Base-by-base conservation (phyloP, 169 alveolate species). In the Eimeria zaria region DNA sequence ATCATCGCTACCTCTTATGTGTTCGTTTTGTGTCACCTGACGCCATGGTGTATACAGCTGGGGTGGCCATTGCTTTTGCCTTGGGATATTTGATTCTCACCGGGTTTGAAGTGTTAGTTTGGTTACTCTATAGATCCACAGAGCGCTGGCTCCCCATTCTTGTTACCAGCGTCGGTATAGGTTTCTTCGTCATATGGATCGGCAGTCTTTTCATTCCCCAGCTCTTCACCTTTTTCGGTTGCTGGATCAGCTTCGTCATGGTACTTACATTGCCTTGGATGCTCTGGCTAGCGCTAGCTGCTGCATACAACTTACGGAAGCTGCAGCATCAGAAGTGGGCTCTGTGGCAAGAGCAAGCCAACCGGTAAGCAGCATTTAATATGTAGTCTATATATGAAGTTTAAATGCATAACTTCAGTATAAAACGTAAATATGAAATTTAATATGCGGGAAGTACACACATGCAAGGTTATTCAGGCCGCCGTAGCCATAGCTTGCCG, bases 161-260 rank as follows among this genome's bases (percentile, higher is more conserved):
- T n/a, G 53, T 95, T 30, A 36, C 78, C 18, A 58, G 69, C 44
- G 64, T 95, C 36, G 95, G 95, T 46, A 55, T 95, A 18, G 73
- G 62, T 95, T 64, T 84, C 73, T 78, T 84, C 60, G 90, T 44
- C 85, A 51, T 84, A 36, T 84, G 95, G 95, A 44, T 95, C 3
- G 96, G 95, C 55, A 83, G 95, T 76, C 83, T 95, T 62, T 95
- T 95, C 90, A 58, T 84, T 60, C 95, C 95, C 48, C 78, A 85
- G 12, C 89, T 95, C 73, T 81, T 84, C 95, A 83, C 96, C 60
- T 95, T 95, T 83, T 83, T 95, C 90, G 62, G 91, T 30, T 95
- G 95, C 46, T 95, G 96, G 96, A 83, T 95, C 60, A 80, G 95
- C 83, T 95, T 83, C 58, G 96, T 95, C 71, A 95, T 95, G 96